phyloP scores from a whole-genome alignment of 345 rosid species.

The Reutealis trisperma region DNA sequence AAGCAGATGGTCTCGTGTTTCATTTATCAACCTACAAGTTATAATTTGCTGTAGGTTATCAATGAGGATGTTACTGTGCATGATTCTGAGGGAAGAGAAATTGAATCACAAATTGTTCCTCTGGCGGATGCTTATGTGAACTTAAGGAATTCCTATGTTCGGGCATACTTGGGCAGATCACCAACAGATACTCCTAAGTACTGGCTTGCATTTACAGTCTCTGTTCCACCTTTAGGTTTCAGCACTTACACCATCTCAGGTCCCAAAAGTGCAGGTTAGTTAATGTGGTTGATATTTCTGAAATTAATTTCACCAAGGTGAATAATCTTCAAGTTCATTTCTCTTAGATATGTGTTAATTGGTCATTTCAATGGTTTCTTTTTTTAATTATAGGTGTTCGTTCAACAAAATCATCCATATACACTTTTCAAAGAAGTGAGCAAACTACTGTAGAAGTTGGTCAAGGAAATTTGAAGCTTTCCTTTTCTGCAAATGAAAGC shows the following conservation, averaged over 20 bases:
- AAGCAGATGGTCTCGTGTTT: slow-evolving; percentile 8
- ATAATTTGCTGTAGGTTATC: slow-evolving; percentile 54
- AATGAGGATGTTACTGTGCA: slow-evolving; percentile 58
- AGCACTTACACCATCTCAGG: slow-evolving; percentile 70
- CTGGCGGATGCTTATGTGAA: slow-evolving; percentile 50
- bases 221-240: slow-evolving; percentile 93
- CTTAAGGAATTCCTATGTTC: slow-evolving; percentile 67
- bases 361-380: slow-evolving; percentile 12
- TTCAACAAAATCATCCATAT: slow-evolving; percentile 53
- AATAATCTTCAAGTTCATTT: slow-evolving; percentile 23
- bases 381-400: slow-evolving; percentile 49
- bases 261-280: slow-evolving; percentile 61
- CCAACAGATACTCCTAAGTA: slow-evolving; percentile 63
- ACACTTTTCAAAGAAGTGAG: slow-evolving; percentile 41
- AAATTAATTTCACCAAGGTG: slow-evolving; percentile 23
- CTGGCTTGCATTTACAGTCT: slow-evolving; percentile 80
- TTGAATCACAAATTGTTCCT: slow-evolving; percentile 85
- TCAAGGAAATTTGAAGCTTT: slow-evolving; percentile 71
- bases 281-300: slow-evolving; percentile 17
- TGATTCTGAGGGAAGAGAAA: slow-evolving; percentile 79
- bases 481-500: slow-evolving; percentile 51
- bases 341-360: slow-evolving; percentile 10
- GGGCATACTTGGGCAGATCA: slow-evolving; percentile 67
- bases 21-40: slow-evolving; percentile 6
- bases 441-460: slow-evolving; percentile 60